Evolutionary conservation across 768 basidiomycete species (phyloP).

Genomic region (Hebeloma cylindrosporum): DNA sequence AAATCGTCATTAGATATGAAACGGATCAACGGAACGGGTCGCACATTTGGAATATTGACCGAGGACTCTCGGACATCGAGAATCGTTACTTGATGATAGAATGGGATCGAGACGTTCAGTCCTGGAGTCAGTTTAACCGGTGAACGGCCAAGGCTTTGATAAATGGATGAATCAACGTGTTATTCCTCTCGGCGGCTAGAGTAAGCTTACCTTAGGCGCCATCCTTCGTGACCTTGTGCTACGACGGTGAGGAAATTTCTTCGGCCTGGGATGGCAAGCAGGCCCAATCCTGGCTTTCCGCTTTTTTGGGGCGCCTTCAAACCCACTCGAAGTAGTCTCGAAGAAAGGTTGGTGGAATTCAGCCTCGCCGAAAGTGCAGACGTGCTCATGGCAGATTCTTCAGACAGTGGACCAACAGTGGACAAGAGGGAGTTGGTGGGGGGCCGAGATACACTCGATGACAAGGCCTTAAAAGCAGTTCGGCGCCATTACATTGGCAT

Average conservation of each 20-base stretch:
- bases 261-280: not conserved
- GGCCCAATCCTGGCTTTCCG: not conserved
- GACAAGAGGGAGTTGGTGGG: too few relatives aligned
- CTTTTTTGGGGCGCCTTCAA: too few relatives aligned
- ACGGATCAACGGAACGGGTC: conserved; percentile 4
- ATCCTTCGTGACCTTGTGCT: conserved; percentile 52
- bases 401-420: too few relatives aligned
- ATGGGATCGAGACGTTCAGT: conserved; percentile 44
- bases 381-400: too few relatives aligned
- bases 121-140: conserved; percentile 48
- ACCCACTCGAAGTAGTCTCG: too few relatives aligned
- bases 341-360: too few relatives aligned
- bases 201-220: conserved; percentile 44
- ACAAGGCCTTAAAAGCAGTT: too few relatives aligned
- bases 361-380: too few relatives aligned
- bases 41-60: conserved; percentile 44
- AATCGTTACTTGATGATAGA: conserved; percentile 44
- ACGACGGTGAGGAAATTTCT: conserved; percentile 49
- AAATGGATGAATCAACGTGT: not conserved
- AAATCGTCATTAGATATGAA: not conserved
- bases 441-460: too few relatives aligned
- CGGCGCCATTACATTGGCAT: too few relatives aligned
- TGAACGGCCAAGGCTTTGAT: conserved; percentile 41
- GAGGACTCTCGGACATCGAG: conserved; percentile 50
- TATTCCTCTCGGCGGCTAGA: not conserved